Conservation (phyloP, 176 grass and related monocot species). For the Carex scoparia region DNA sequence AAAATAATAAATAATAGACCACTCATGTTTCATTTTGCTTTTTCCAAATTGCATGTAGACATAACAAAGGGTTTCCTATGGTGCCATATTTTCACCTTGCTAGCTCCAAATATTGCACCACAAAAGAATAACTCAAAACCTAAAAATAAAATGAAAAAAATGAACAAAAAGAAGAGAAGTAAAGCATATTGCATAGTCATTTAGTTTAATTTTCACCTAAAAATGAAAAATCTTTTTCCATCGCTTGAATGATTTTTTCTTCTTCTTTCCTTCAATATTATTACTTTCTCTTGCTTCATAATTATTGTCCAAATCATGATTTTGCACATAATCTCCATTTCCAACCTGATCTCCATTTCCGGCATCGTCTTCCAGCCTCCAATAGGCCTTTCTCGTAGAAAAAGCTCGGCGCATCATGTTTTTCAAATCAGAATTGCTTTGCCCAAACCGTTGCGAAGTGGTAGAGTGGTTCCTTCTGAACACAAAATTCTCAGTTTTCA, state of each 20-base stretch:
- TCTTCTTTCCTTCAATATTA: conserved; percentile 12
- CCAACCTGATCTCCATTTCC: background rate
- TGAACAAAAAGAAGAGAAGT: background rate
- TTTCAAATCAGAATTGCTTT: conserved; percentile 15
- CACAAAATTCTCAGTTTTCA: background rate
- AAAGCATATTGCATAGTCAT: background rate
- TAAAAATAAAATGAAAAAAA: background rate
- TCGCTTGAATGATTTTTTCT: conserved; percentile 14
- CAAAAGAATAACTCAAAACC: background rate
- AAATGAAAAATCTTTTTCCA: conserved; percentile 28
- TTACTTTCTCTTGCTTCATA: background rate
- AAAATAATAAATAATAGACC: background rate
- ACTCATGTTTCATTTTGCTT: background rate
- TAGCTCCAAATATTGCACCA: background rate
- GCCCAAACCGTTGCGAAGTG: background rate
- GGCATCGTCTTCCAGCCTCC: conserved; percentile 2
- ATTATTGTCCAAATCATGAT: background rate
- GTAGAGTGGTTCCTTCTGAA: conserved; percentile 10
- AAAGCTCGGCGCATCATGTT: conserved; percentile 22
- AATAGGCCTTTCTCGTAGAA: conserved; percentile 17
- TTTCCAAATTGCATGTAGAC: background rate
- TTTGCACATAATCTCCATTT: background rate
- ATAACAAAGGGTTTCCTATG: background rate
- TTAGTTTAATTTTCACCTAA: background rate
- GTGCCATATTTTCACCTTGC: background rate